These are phyloP conservation scores for Golubevia pallescens DNA, from an alignment of 1,284 basidiomycete genomes.

Conservation along the genomic window DNA sequence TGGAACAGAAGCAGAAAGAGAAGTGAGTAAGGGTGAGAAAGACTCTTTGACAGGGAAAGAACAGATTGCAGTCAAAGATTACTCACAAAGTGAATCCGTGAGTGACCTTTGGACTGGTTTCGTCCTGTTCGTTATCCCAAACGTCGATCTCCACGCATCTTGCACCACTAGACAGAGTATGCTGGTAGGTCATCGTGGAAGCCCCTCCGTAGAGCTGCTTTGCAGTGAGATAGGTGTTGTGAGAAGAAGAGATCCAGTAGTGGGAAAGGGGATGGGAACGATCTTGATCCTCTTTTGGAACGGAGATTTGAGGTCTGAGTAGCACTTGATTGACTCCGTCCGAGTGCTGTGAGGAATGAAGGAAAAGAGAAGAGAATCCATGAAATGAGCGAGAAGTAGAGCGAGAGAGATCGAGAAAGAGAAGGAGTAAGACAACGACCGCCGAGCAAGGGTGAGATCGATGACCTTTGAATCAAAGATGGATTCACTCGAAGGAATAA, in stretches of 20 bases:
- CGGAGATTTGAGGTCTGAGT: conserved; percentile 34
- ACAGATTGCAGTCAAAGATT: conserved; percentile 22
- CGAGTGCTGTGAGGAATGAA: no score
- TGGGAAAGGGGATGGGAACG: conserved; percentile 30
- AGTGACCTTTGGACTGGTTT: conserved; percentile 70
- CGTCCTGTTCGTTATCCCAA: conserved; percentile 68
- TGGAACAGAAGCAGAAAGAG: no score
- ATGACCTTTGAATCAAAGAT: no score
- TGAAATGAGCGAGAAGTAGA: no score
- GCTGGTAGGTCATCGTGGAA: conserved; percentile 70
- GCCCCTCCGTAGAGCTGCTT: conserved; percentile 71
- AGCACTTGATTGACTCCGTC: conserved; percentile 22
- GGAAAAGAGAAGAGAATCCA: no score
- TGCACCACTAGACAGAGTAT: conserved; percentile 69
- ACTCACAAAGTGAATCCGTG: conserved; percentile 66
- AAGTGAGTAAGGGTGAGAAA: background rate
- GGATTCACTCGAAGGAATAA: no score
- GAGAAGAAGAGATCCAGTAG: conserved; percentile 69
- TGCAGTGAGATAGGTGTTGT: conserved; percentile 73
- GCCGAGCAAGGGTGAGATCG: no score
- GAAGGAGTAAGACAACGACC: no score
- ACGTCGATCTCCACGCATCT: conserved; percentile 76
- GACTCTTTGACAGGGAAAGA: background rate
- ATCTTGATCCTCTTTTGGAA: conserved; percentile 35
- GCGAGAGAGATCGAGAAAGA: no score